A percentile compares a stretch with the other conserved stretches of the same genome.
Conservation (phyloP, 352 stramenopile genomes). For the Pythium guiyangense region DNA sequence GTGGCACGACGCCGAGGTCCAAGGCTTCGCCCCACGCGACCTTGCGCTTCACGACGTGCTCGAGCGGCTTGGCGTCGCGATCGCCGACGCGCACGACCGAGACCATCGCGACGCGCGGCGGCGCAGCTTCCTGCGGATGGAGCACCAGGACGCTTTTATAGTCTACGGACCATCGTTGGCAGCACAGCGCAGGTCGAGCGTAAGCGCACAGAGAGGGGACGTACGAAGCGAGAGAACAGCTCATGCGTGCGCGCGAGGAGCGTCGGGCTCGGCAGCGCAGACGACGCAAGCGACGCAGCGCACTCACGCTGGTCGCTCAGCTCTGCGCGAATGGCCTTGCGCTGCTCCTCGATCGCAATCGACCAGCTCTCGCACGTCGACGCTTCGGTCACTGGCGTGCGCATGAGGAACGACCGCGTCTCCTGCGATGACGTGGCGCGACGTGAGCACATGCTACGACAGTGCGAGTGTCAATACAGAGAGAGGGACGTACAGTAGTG, state of each 20-base stretch:
- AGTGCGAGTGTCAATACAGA: neutral
- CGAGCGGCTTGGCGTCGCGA: constrained; percentile 46
- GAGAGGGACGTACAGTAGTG: constrained; percentile 32
- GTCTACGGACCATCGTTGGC: constrained; percentile 24
- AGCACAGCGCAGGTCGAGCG: constrained; percentile 8
- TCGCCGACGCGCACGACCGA: constrained; percentile 66
- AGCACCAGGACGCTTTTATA: constrained; percentile 78
- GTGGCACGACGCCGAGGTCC: constrained; percentile 71
- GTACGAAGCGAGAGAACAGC: constrained; percentile 78
- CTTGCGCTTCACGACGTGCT: constrained; percentile 71
- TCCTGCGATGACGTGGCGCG: constrained; percentile 24
- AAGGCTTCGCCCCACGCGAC: constrained; percentile 62
- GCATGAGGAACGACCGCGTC: constrained; percentile 75
- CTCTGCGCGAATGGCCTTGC: constrained; percentile 57
- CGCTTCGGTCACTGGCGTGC: constrained; percentile 51
- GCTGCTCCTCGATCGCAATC: constrained; percentile 79
- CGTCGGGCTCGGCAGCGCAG: constrained; percentile 60
- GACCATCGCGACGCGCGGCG: constrained; percentile 67
- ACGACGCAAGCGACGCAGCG: constrained; percentile 13
- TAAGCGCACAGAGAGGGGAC: constrained; percentile 18
- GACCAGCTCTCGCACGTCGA: constrained; percentile 84
- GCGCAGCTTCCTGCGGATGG: constrained; percentile 62
- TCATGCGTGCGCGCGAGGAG: constrained; percentile 74
- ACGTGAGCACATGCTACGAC: neutral
- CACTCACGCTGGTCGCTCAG: constrained; percentile 53